These are phyloP conservation scores for Boletus smithii DNA, from an alignment of 1,284 basidiomycete species.

Conservation along the genomic window DNA sequence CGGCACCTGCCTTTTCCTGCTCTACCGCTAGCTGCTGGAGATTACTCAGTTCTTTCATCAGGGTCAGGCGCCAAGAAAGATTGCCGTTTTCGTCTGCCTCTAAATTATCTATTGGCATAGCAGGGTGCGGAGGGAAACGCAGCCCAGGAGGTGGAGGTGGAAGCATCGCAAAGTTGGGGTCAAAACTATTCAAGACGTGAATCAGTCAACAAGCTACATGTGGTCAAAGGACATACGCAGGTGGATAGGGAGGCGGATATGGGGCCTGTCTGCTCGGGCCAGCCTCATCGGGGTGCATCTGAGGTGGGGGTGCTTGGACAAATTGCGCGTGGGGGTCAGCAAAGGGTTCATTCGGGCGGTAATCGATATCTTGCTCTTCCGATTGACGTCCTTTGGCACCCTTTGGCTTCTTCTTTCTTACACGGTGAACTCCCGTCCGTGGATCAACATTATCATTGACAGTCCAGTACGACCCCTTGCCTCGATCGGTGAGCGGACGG, in stretches of 20 bases:
- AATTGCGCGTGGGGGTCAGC: conserved; percentile 55
- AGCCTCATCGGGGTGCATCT: conserved; percentile 55
- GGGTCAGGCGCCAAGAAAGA: conserved; percentile 71
- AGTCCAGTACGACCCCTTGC: conserved; percentile 85
- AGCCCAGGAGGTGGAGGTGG: conserved; percentile 52
- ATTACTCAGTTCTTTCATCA: conserved; percentile 73
- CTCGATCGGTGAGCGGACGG: conserved; percentile 82
- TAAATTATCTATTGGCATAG: conserved; percentile 59
- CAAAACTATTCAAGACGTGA: conserved; percentile 46
- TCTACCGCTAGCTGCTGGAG: conserved; percentile 68
- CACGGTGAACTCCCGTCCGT: conserved; percentile 77
- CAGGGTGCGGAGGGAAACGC: conserved; percentile 57
- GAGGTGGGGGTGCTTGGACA: conserved; percentile 44
- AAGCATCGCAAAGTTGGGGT: conserved; percentile 64
- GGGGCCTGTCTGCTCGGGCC: conserved; percentile 54
- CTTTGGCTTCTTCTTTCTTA: conserved; percentile 78
- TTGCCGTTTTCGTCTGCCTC: conserved; percentile 75
- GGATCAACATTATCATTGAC: conserved; percentile 85
- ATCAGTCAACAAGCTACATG: background rate
- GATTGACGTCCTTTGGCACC: conserved; percentile 41
- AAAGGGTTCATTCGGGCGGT: conserved; percentile 51
- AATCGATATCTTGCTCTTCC: conserved; percentile 59
- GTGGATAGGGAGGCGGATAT: conserved; percentile 54
- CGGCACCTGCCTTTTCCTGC: conserved; percentile 73
- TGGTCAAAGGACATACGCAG: conserved; percentile 23